Evolutionary conservation across 768 basidiomycete species (phyloP).

Genomic region (Agaricus subrufescens): DNA sequence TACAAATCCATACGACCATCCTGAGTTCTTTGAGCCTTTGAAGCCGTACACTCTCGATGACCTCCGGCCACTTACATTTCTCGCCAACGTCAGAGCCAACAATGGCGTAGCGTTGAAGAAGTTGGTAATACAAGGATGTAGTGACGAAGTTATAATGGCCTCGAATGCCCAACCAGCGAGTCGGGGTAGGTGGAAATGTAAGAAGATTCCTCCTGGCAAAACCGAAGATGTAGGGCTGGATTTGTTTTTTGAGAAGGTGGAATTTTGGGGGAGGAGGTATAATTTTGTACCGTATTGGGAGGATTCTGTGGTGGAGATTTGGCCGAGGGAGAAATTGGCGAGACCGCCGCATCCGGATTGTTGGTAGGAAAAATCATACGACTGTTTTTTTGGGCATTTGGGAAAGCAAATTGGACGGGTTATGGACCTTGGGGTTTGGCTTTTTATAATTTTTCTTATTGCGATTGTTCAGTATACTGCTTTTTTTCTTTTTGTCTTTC

Average conservation of each 20-base stretch:
- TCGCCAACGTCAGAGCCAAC: conserved; percentile 6
- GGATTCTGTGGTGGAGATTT: conserved; percentile 7
- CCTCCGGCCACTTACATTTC: not conserved
- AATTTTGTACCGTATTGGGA: not conserved
- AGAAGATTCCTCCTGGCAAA: not conserved
- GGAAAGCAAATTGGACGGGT: not conserved
- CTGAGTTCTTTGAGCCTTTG: not conserved
- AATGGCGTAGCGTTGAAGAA: conserved; percentile 7
- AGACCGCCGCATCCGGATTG: conserved; percentile 4
- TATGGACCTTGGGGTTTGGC: not conserved
- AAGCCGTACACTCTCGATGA: not conserved
- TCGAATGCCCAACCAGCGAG: not conserved
- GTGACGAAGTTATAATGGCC: not conserved
- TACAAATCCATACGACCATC: not conserved
- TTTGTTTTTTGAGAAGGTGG: not conserved
- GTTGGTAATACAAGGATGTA: conserved; percentile 5
- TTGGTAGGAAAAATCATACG: not conserved
- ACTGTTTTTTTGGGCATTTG: not conserved
- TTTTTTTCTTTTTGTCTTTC: too few species aligned
- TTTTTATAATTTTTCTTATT: not conserved
- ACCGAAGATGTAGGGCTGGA: not conserved
- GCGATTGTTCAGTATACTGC: too few species aligned
- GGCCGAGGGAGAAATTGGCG: conserved; percentile 5
- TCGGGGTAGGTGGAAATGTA: not conserved
- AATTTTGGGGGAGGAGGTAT: not conserved